Evolutionary conservation across 176 grass and related monocot genomes (phyloP).

Genomic region (Oryza rufipogon): DNA sequence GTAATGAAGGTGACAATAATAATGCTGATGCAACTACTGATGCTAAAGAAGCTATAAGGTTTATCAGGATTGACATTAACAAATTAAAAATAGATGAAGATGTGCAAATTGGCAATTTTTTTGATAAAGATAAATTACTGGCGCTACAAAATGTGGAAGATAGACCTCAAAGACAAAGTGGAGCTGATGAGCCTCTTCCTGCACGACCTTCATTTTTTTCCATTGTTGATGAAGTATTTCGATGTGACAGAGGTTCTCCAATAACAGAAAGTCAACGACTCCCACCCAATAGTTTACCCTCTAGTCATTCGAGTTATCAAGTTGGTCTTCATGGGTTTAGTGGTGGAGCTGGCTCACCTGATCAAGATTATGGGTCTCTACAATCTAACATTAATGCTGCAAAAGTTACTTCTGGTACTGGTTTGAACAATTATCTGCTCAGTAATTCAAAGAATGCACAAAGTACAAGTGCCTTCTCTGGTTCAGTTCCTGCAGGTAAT

Average conservation of each 20-base stretch:
- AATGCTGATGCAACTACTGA: slow-evolving; percentile 56
- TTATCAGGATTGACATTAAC: slow-evolving; percentile 70
- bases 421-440: slow-evolving; percentile 37
- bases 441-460: slow-evolving; percentile 44
- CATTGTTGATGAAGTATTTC: slow-evolving; percentile 75
- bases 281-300: slow-evolving; percentile 42
- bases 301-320: slow-evolving; percentile 46
- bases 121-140: slow-evolving; percentile 55
- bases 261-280: slow-evolving; percentile 39
- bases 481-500: slow-evolving; percentile 49
- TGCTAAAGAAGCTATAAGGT: slow-evolving; percentile 56
- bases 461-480: slow-evolving; percentile 38
- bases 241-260: slow-evolving; percentile 38
- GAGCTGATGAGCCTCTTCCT: slow-evolving; percentile 43
- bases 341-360: slow-evolving; percentile 24
- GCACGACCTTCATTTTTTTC: slow-evolving; percentile 67
- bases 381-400: slow-evolving; percentile 36
- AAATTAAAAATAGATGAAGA: slow-evolving; percentile 70
- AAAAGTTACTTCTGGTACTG: slow-evolving; percentile 33
- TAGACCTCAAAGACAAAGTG: slow-evolving; percentile 33
- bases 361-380: slow-evolving; percentile 44
- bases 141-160: slow-evolving; percentile 49
- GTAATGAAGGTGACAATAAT: slow-evolving; percentile 51
- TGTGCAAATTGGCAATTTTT: slow-evolving; percentile 57
- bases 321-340: slow-evolving; percentile 42